Percentiles rank a stretch among this genome's conserved stretches.
Conservation (phyloP, 176 grass and related monocot genomes). For the Ensete ventricosum region DNA sequence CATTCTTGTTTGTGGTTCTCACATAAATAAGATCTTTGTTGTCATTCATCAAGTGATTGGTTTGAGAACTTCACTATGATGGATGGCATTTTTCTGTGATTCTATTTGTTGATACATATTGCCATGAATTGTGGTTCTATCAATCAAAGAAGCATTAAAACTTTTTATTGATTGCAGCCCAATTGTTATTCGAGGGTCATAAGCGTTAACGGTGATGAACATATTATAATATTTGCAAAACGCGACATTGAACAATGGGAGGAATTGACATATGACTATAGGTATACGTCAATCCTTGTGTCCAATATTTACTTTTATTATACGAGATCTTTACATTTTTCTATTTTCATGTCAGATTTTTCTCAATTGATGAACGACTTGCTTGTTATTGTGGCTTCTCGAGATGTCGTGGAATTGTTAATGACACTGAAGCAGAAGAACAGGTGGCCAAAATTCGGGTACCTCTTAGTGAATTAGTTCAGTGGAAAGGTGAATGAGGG, state of each 20-base stretch:
- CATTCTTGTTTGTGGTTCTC: background rate
- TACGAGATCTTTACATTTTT: conserved; percentile 30
- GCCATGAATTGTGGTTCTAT: background rate
- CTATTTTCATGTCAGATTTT: conserved; percentile 53
- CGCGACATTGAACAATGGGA: conserved; percentile 92
- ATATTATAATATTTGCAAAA: conserved; percentile 98
- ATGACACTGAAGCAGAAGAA: conserved; percentile 77
- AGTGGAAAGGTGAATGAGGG: conserved; percentile 45
- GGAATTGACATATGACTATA: conserved; percentile 96
- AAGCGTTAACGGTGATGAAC: conserved; percentile 71
- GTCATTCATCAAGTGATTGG: background rate
- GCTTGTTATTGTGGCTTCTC: conserved; percentile 84
- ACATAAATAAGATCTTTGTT: background rate
- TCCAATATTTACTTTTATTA: conserved; percentile 9
- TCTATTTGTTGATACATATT: background rate
- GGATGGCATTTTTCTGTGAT: background rate
- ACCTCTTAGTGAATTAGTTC: conserved; percentile 54
- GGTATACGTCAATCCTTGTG: conserved; percentile 35
- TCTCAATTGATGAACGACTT: conserved; percentile 75
- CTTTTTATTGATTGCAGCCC: conserved; percentile 41
- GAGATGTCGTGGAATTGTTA: conserved; percentile 91
- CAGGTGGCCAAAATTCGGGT: conserved; percentile 68
- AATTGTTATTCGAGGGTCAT: conserved; percentile 99
- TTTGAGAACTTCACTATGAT: background rate
- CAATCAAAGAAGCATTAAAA: conserved; percentile 18